These are phyloP conservation scores for Hypoxylon lienhwacheense DNA, from an alignment of 495 filamentous ascomycete genomes.

Conservation along the genomic window DNA sequence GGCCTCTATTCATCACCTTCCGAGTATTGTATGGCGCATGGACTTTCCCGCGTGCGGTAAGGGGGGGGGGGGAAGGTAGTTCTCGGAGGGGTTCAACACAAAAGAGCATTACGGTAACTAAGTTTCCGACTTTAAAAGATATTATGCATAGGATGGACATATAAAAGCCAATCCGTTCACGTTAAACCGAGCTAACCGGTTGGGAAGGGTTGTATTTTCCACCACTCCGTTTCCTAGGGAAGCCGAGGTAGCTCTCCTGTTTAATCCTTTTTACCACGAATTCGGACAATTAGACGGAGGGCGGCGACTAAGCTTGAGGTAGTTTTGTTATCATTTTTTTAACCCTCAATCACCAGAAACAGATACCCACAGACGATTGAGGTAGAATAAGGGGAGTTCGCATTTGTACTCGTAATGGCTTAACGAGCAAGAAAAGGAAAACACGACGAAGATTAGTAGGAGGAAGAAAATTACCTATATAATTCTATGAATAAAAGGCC, in stretches of 20 bases:
- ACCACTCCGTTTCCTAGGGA: background rate
- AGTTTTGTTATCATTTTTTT: too few species aligned
- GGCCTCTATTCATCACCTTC: conserved; percentile 17
- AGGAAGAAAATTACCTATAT: conserved; percentile 15
- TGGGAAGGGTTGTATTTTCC: background rate
- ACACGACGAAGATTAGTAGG: conserved; percentile 20
- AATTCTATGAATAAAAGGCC: background rate
- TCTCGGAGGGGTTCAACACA: conserved; percentile 27
- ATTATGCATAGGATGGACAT: conserved; percentile 39
- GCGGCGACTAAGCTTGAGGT: conserved; percentile 34
- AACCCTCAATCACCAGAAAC: conserved; percentile 13
- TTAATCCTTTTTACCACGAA: too few species aligned
- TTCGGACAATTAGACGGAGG: conserved; percentile 33
- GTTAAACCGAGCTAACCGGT: too few species aligned
- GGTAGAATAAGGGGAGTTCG: too few species aligned
- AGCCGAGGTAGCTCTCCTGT: conserved; percentile 3
- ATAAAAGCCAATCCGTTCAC: conserved; percentile 30
- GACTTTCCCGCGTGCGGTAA: conserved; percentile 23
- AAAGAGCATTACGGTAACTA: conserved; percentile 31
- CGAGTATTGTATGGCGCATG: conserved; percentile 14
- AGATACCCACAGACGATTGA: conserved; percentile 38
- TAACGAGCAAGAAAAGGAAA: too few species aligned
- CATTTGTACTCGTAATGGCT: conserved; percentile 38
- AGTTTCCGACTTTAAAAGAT: conserved; percentile 29
- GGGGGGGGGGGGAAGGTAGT: too few species aligned